A percentile compares a stretch with the other conserved stretches of the same genome.
Evolutionary conservation across 305 asterid genomes (phyloP).

Genomic region (Fraxinus xanthoxyloides): DNA sequence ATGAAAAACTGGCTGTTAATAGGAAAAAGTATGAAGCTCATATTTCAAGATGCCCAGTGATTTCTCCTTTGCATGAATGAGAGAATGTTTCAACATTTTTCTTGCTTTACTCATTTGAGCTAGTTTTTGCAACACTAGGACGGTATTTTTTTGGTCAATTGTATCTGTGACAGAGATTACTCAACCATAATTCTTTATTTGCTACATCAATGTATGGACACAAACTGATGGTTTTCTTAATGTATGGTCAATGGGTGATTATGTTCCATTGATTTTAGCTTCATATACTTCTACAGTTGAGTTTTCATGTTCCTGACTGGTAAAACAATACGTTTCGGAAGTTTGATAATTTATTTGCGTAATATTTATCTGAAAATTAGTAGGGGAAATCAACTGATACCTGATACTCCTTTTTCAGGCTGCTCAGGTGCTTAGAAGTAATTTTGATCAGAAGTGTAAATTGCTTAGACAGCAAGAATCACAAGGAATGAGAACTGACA

Average conservation of each 20-base stretch:
- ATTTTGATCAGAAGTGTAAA: slow-evolving; percentile 75
- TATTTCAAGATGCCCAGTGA: not conserved
- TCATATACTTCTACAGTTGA: not conserved
- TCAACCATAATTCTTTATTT: not conserved
- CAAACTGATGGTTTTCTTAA: not conserved
- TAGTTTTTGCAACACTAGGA: not conserved
- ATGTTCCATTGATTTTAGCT: not conserved
- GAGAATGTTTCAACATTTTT: not conserved
- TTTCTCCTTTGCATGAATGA: not conserved
- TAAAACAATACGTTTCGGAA: not conserved
- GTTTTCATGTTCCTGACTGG: not conserved
- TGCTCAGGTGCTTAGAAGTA: slow-evolving; percentile 60
- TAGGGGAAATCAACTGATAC: not conserved
- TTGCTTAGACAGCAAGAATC: slow-evolving; percentile 87
- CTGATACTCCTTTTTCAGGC: slow-evolving; percentile 50
- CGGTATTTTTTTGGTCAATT: not conserved
- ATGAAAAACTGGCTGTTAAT: not conserved
- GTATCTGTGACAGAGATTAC: not conserved
- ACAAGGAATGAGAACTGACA: slow-evolving; percentile 62
- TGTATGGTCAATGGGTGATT: not conserved
- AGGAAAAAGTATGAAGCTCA: not conserved
- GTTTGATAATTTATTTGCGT: not conserved
- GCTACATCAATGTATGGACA: not conserved
- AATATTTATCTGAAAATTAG: not conserved
- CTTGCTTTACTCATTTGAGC: not conserved